phyloP scores from a whole-genome alignment of 2,329 filamentous ascomycete species.

The Ambrosiella beaveri region DNA sequence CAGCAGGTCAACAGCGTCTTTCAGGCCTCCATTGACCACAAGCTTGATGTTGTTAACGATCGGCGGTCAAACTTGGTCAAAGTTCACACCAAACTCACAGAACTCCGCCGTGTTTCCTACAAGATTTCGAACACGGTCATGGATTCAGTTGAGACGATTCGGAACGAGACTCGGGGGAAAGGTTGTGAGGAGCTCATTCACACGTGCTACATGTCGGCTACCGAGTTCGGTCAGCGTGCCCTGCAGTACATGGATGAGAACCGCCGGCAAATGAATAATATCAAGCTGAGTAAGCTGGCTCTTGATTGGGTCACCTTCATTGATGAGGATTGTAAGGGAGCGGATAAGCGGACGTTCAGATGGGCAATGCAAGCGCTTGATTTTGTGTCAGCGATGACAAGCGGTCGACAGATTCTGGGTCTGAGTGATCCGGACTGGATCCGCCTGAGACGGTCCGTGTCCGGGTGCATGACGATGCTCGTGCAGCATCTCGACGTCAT shows the following conservation, averaged over 20 bases:
- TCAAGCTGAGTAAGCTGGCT: slow-evolving; percentile 82
- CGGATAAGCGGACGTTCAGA: slow-evolving; percentile 87
- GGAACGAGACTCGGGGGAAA: slow-evolving; percentile 64
- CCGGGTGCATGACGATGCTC: slow-evolving; percentile 89
- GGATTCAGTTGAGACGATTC: slow-evolving; percentile 90
- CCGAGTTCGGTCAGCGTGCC: slow-evolving; percentile 90
- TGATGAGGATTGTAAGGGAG: slow-evolving; percentile 87
- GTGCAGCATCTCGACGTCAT: slow-evolving; percentile 99
- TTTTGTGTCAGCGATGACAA: slow-evolving; percentile 94
- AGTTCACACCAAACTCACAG: slow-evolving; percentile 77
- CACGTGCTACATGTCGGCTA: slow-evolving; percentile 96
- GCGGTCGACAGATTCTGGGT: slow-evolving; percentile 80
- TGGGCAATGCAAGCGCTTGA: slow-evolving; percentile 94
- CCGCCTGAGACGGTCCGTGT: slow-evolving; percentile 69
- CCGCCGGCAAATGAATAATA: slow-evolving; percentile 87
- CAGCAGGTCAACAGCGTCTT: slow-evolving; percentile 65
- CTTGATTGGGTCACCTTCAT: slow-evolving; percentile 98
- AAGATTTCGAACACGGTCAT: slow-evolving; percentile 96
- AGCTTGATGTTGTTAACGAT: slow-evolving; percentile 78
- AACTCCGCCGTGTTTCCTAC: slow-evolving; percentile 89
- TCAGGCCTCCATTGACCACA: slow-evolving; percentile 59
- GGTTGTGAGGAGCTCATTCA: slow-evolving; percentile 93
- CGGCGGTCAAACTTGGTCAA: slow-evolving; percentile 84
- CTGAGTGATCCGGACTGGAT: slow-evolving; percentile 79
- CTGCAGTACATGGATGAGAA: slow-evolving; percentile 93